Percentiles rank a stretch among this genome's conserved stretches.
phyloP scores from a whole-genome alignment of 2,329 filamentous ascomycete genomes.

The Sporothrix pallida region DNA sequence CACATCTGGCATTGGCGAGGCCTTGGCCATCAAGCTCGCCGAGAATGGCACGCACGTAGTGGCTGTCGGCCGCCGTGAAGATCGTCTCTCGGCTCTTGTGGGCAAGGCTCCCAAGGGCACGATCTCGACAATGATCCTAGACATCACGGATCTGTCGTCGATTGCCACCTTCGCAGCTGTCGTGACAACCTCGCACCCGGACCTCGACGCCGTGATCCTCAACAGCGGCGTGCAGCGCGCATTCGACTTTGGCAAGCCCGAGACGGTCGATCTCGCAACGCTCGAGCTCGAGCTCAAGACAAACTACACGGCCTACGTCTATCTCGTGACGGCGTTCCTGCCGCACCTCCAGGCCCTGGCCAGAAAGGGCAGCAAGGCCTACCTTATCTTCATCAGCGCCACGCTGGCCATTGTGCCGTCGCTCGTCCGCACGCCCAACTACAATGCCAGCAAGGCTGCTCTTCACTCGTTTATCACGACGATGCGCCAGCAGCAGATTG shows the following conservation, averaged over 20 bases:
- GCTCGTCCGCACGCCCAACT: conserved; percentile 51
- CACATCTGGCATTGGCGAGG: conserved; percentile 57
- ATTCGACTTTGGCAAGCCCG: conserved; percentile 52
- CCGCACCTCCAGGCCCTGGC: conserved; percentile 48
- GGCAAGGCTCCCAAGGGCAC: conserved; percentile 30
- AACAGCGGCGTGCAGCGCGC: conserved; percentile 57
- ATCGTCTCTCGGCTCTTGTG: conserved; percentile 51
- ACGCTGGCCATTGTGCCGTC: conserved; percentile 50
- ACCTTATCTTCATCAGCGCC: conserved; percentile 43
- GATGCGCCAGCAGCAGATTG: conserved; percentile 53
- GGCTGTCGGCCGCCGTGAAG: conserved; percentile 54
- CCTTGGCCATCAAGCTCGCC: conserved; percentile 48
- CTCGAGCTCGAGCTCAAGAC: conserved; percentile 51
- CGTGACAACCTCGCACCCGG: conserved; percentile 48
- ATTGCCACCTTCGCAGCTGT: conserved; percentile 46
- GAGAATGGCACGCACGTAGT: conserved; percentile 51
- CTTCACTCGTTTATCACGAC: conserved; percentile 53
- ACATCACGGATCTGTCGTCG: conserved; percentile 49
- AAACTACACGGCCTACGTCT: conserved; percentile 54
- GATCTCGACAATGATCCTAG: conserved; percentile 46
- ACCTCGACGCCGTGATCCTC: conserved; percentile 58
- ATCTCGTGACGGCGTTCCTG: conserved; percentile 53
- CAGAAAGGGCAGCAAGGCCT: conserved; percentile 27
- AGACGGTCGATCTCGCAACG: conserved; percentile 47
- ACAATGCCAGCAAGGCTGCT: conserved; percentile 57